phyloP scores from a whole-genome alignment of 1,284 basidiomycete species.

The Sporisorium sorghi region DNA sequence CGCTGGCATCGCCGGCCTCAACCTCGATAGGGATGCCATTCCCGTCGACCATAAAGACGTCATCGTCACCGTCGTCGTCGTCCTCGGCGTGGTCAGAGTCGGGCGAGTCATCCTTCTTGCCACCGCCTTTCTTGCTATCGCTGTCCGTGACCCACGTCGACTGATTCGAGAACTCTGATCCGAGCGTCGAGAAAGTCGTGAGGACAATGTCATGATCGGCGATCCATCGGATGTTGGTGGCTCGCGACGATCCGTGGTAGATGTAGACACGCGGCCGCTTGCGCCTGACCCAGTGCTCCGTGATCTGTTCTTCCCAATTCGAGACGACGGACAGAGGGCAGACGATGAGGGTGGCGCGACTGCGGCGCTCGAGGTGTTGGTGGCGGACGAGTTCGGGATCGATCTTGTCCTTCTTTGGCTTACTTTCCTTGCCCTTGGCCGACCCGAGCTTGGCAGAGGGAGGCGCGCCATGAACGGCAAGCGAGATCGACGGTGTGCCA shows the following conservation, averaged over 20 bases:
- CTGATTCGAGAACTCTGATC: conserved; percentile 94
- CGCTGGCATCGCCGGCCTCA: conserved; percentile 7
- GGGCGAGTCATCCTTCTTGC: conserved; percentile 20
- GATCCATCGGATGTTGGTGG: conserved; percentile 83
- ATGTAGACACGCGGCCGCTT: conserved; percentile 79
- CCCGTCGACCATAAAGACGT: conserved; percentile 77
- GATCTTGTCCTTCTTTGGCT: conserved; percentile 74
- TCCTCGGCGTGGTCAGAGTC: conserved; percentile 19
- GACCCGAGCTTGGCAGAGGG: conserved; percentile 69
- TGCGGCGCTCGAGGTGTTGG: conserved; percentile 71
- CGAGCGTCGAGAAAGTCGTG: conserved; percentile 95
- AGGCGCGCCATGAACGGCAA: conserved; percentile 43
- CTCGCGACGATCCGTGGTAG: conserved; percentile 92
- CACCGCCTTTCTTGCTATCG: conserved; percentile 23
- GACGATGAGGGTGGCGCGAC: conserved; percentile 92
- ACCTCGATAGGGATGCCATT: conserved; percentile 71
- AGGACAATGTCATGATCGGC: conserved; percentile 96
- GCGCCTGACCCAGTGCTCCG: conserved; percentile 77
- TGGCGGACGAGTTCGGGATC: conserved; percentile 53
- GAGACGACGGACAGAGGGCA: conserved; percentile 96
- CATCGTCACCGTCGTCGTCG: conserved; percentile 71
- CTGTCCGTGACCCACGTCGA: conserved; percentile 57
- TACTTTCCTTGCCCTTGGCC: conserved; percentile 72
- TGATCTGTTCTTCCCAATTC: conserved; percentile 98
- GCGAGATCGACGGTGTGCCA: conserved; percentile 13